phyloP scores from a whole-genome alignment of 2,329 filamentous ascomycete species.

The Teratosphaeria pseudoeucalypti region DNA sequence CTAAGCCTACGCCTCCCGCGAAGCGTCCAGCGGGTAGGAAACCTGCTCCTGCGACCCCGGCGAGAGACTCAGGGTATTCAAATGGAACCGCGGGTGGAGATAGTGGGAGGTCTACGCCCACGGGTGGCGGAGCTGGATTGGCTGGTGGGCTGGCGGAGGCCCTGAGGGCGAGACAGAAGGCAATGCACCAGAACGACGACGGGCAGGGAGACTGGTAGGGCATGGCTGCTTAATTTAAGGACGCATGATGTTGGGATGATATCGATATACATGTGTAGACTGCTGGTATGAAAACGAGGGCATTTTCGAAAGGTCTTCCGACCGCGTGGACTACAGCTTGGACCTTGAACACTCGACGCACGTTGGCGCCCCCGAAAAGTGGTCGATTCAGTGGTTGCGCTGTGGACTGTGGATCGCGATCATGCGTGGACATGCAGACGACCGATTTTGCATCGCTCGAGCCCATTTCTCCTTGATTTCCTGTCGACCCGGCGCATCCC shows the following conservation, averaged over 20 bases:
- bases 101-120: slow-evolving; percentile 26
- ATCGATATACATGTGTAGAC: background rate
- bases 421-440: no score
- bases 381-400: no score
- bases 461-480: no score
- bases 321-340: background rate
- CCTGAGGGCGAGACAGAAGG: slow-evolving; percentile 38
- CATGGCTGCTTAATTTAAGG: slow-evolving; percentile 6
- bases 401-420: no score
- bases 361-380: no score
- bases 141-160: slow-evolving; percentile 43
- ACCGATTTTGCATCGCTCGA: no score
- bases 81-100: slow-evolving; percentile 27
- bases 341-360: no score
- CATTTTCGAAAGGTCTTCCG: background rate
- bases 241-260: background rate
- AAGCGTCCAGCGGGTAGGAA: slow-evolving; percentile 72
- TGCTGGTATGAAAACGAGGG: background rate
- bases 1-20: slow-evolving; percentile 63
- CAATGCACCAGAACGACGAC: slow-evolving; percentile 30
- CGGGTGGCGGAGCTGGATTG: slow-evolving; percentile 29
- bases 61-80: slow-evolving; percentile 53
- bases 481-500: no score
- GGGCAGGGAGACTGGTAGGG: slow-evolving; percentile 1
- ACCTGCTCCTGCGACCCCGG: slow-evolving; percentile 52